A percentile compares a stretch with the other conserved stretches of the same genome.
Conservation (phyloP, 2,329 filamentous ascomycete genomes). For the Aspergillus calidoustus region DNA sequence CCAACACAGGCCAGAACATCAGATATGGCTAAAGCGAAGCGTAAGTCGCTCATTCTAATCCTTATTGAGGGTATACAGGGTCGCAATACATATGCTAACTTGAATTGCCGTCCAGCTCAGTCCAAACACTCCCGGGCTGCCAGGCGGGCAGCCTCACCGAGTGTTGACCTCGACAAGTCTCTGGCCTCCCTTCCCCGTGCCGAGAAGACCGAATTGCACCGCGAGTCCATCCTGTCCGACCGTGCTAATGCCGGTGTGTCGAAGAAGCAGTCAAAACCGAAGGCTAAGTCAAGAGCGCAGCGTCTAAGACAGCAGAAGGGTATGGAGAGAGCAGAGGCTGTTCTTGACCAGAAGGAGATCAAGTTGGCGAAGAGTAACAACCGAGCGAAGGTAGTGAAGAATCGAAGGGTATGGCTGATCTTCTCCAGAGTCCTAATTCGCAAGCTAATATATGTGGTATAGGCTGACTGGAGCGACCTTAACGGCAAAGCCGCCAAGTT, state of each 20-base stretch:
- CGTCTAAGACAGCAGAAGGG: slow-evolving; percentile 58
- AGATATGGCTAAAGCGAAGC: slow-evolving; percentile 46
- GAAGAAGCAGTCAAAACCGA: slow-evolving; percentile 55
- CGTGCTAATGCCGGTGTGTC: slow-evolving; percentile 57
- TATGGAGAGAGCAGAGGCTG: slow-evolving; percentile 59
- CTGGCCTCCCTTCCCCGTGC: slow-evolving; percentile 49
- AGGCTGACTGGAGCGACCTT: slow-evolving; percentile 49
- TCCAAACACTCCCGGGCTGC: slow-evolving; percentile 63
- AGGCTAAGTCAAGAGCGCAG: slow-evolving; percentile 58
- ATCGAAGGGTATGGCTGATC: slow-evolving; percentile 46
- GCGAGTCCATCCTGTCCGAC: slow-evolving; percentile 54
- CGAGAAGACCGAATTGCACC: slow-evolving; percentile 43
- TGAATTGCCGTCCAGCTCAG: slow-evolving; percentile 44
- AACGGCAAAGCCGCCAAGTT: slow-evolving; percentile 40
- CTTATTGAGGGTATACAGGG: neutral
- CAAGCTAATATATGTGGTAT: slow-evolving; percentile 23
- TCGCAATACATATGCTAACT: slow-evolving; percentile 15
- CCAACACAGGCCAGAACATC: slow-evolving; percentile 20
- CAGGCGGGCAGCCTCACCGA: slow-evolving; percentile 60
- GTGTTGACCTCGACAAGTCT: slow-evolving; percentile 57
- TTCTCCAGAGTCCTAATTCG: neutral
- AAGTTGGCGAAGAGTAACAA: slow-evolving; percentile 59
- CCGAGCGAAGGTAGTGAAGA: slow-evolving; percentile 54
- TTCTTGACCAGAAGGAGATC: slow-evolving; percentile 59
- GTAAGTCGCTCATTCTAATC: slow-evolving; percentile 26